Percentiles rank a stretch among this genome's conserved stretches.
These are phyloP conservation scores for Auriculariales sp. DNA, from an alignment of 768 basidiomycete genomes.

Conservation along the genomic window DNA sequence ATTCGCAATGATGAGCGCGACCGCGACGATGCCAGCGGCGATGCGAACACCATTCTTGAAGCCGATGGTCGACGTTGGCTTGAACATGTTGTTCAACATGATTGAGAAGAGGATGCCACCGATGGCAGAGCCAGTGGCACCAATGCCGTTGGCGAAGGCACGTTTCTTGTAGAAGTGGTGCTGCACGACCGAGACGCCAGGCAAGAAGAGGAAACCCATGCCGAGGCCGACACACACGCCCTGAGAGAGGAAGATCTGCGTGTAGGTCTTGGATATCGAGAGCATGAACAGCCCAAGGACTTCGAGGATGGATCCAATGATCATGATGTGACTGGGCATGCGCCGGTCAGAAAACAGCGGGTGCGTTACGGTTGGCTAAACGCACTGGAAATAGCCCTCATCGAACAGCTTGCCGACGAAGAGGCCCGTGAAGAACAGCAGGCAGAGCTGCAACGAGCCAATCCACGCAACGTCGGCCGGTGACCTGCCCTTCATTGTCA, in stretches of 20 bases:
- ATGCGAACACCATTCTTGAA: conserved; percentile 14
- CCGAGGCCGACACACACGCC: conserved; percentile 13
- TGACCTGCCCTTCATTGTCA: conserved; percentile 11
- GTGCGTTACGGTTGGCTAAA: conserved; percentile 8
- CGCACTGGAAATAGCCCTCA: conserved; percentile 15
- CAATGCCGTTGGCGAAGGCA: conserved; percentile 59
- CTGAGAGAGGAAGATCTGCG: conserved; percentile 11
- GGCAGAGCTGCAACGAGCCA: conserved; percentile 17
- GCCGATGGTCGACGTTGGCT: conserved; percentile 6
- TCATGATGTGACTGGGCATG: conserved; percentile 11
- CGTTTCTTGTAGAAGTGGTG: conserved; percentile 52
- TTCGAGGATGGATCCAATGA: conserved; percentile 15
- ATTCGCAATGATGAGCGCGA: conserved; percentile 11
- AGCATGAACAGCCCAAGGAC: conserved; percentile 23
- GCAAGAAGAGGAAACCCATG: conserved; percentile 17
- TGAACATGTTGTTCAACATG: conserved; percentile 15
- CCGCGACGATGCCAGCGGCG: conserved; percentile 13
- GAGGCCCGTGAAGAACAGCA: conserved; percentile 16
- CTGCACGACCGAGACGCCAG: conserved; percentile 48
- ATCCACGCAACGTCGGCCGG: conserved; percentile 19
- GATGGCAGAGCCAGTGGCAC: conserved; percentile 45
- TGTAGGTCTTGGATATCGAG: conserved; percentile 17
- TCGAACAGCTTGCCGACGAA: conserved; percentile 18
- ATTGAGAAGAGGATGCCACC: conserved; percentile 33
- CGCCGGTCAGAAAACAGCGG: conserved; percentile 11